Evolutionary conservation across 805 yeast species (phyloP).

Genomic region (Blastobotrys muscicola): DNA sequence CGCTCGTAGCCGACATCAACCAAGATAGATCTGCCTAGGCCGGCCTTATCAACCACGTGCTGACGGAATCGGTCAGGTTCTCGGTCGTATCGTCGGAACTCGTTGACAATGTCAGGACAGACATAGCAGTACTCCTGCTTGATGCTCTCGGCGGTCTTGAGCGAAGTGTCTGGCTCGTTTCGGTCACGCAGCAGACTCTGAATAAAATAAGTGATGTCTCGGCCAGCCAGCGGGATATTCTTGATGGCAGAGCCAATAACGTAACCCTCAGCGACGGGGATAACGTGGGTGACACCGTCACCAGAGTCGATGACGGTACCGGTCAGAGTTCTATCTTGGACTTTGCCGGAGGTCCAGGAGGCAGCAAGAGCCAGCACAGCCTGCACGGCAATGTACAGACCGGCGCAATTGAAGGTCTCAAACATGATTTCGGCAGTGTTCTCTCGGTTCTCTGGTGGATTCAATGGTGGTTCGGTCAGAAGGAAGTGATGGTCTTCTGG

Average conservation of each 20-base stretch:
- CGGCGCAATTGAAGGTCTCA: conserved; percentile 97
- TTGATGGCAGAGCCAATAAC: conserved; percentile 97
- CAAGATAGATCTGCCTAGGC: conserved; percentile 48
- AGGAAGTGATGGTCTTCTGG: conserved; percentile 97
- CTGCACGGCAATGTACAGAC: conserved; percentile 96
- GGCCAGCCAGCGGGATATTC: conserved; percentile 96
- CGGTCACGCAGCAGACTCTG: conserved; percentile 92
- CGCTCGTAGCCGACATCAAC: conserved; percentile 98
- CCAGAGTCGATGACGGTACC: conserved; percentile 99
- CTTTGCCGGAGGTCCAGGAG: conserved; percentile 96
- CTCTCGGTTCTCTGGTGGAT: conserved; percentile 99
- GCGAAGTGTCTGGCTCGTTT: conserved; percentile 88
- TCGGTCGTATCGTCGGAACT: conserved; percentile 87
- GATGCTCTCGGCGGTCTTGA: conserved; percentile 93
- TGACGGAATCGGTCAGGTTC: conserved; percentile 92
- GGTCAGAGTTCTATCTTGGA: conserved; percentile 86
- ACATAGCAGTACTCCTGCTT: conserved; percentile 97
- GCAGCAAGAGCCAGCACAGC: conserved; percentile 98
- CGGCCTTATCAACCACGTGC: conserved; percentile 57
- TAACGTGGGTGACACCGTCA: conserved; percentile 98
- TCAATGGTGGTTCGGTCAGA: conserved; percentile 94
- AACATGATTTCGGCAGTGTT: conserved; percentile 98
- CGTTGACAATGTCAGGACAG: conserved; percentile 95
- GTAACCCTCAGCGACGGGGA: conserved; percentile 98
- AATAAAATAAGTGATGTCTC: conserved; percentile 91